These are phyloP conservation scores for Hansenula anomala DNA, from an alignment of 1,139 yeast species.

Conservation along the genomic window DNA sequence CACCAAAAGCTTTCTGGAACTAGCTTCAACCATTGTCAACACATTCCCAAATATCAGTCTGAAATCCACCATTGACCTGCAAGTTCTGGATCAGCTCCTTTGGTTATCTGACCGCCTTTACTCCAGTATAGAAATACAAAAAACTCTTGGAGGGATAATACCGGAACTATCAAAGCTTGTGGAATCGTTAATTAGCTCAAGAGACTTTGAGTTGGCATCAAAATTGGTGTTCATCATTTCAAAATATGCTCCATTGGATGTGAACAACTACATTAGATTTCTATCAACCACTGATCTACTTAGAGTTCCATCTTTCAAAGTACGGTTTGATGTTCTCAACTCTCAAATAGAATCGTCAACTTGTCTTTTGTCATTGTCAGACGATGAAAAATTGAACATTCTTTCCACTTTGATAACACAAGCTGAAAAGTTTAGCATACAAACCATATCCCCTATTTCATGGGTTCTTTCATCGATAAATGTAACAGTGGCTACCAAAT, in stretches of 20 bases:
- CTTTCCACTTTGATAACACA: neutral
- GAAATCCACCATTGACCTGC: too few relatives aligned
- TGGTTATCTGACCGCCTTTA: too few relatives aligned
- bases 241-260: neutral
- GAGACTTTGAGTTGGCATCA: neutral
- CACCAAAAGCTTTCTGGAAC: neutral
- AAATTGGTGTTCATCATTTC: neutral
- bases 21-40: neutral
- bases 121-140: too few relatives aligned
- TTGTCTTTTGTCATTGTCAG: neutral
- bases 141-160: neutral
- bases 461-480: neutral
- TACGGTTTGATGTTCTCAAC: neutral
- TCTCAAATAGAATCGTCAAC: neutral
- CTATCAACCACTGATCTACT: neutral
- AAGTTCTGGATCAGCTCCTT: neutral
- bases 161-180: neutral
- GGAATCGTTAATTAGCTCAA: too few relatives aligned
- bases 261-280: neutral
- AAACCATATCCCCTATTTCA: neutral
- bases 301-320: neutral
- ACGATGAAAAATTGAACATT: neutral
- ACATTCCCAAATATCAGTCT: too few relatives aligned
- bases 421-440: neutral
- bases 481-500: neutral